Evolutionary conservation across 1,284 basidiomycete genomes (phyloP), one percentile per base, ranked within the genome.

Genomic region (Ustilago loliicola): DNA sequence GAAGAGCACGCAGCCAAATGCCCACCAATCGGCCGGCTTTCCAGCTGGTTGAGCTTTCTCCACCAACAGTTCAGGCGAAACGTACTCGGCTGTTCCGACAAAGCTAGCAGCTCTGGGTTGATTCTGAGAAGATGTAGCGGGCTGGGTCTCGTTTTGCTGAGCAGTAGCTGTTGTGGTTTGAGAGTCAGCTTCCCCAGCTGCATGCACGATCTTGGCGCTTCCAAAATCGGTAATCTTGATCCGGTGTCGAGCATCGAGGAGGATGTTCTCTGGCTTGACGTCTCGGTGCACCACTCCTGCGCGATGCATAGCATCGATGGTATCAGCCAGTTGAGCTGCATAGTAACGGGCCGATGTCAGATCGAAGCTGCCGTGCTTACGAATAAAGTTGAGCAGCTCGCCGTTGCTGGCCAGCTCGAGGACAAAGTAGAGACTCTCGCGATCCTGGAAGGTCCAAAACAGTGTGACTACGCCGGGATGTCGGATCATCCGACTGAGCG

Each of bases 61-160:
- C 65, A 91, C 82, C 23, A 99, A 88, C 11, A 99, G 89, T 87
- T 99, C 96, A 0, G 96, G 96, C 11, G 93, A 92, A 67, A 98
- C 93, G 84, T 98, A 99, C 81, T 98, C 95, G 0, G 96, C 94
- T 1, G 96, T 97, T 11, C 96, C 96, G 25, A 99, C 97, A 87
- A 97, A 99, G 0, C 94, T 95, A 74, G 91, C 91, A 13, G 92
- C 89, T 27, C 75, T 36, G 5, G 53, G 36, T 48, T 38, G 48
- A 5, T 13, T 25, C 40, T 57, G 30, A 3, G 64, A 27, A 5
- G 60, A 32, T 25, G 21, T 27, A 23, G 34, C 42, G 8, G 34
- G 10, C 5, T 19, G 25, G 21, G 8, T 32, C 10, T 10, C 29
- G 21, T 4, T 40, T 29, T 40, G 19, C 21, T 47, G 48, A 3